These are phyloP conservation scores for Entomortierella parvispora DNA, from an alignment of 192 early-diverging fungal genomes.

Conservation along the genomic window DNA sequence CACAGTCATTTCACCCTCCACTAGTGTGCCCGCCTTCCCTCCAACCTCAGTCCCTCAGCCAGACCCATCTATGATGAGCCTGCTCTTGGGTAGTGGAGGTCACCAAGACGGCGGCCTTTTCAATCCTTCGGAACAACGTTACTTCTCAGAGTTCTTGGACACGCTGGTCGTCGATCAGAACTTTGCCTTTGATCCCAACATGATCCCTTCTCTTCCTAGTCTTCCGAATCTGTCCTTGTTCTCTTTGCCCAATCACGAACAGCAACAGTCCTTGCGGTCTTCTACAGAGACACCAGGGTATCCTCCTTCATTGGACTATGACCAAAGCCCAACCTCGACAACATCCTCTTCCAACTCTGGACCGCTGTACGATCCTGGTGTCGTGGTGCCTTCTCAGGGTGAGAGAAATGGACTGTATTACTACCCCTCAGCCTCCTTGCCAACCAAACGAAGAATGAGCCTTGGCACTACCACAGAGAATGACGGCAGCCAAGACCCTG, in stretches of 20 bases:
- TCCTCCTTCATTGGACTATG: no score
- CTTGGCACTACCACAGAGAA: no score
- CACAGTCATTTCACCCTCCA: conserved; percentile 33
- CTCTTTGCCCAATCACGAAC: not conserved
- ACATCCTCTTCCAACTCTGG: no score
- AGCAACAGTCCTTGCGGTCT: not conserved
- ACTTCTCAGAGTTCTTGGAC: conserved; percentile 65
- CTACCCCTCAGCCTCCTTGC: no score
- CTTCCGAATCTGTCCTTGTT: conserved; percentile 4
- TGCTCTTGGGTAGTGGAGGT: no score
- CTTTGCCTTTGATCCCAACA: conserved; percentile 41
- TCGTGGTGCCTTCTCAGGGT: no score
- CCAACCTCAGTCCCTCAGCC: conserved; percentile 4
- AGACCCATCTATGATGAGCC: conserved; percentile 17
- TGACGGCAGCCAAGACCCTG: no score
- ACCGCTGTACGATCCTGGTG: no score
- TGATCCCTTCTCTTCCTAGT: conserved; percentile 43
- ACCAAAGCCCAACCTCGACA: no score
- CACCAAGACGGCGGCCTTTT: conserved; percentile 13
- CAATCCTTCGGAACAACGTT: conserved; percentile 55
- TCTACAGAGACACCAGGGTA: no score
- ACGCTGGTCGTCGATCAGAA: conserved; percentile 60
- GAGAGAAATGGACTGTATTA: no score
- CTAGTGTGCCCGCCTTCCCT: conserved; percentile 28
- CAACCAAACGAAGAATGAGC: no score